Conservation (phyloP, 2,329 filamentous ascomycete species). For the Neofusicoccum parvum region DNA sequence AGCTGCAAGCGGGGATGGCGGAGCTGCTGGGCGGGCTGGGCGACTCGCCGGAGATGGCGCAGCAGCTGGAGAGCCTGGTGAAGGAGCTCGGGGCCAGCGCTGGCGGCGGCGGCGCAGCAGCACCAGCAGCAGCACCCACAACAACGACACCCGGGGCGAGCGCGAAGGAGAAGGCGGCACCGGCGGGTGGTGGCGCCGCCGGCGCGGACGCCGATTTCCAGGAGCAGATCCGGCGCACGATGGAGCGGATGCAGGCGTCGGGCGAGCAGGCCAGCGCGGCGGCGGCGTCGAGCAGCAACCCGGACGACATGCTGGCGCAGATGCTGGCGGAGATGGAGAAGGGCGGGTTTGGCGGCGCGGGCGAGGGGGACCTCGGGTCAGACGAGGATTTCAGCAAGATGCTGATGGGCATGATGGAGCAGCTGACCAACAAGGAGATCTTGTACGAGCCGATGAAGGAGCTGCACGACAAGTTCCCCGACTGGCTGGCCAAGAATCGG, state of each 20-base stretch:
- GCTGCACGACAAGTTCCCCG: constrained; percentile 86
- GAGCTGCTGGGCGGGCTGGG: constrained; percentile 74
- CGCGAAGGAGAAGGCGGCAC: constrained; percentile 21
- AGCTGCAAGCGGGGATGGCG: constrained; percentile 89
- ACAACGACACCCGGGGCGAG: neutral
- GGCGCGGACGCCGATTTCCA: constrained; percentile 73
- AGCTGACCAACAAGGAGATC: constrained; percentile 97
- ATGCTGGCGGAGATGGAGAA: constrained; percentile 86
- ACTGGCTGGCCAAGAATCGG: constrained; percentile 80
- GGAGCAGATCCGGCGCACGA: constrained; percentile 88
- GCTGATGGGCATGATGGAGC: constrained; percentile 98
- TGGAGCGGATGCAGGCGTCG: constrained; percentile 93
- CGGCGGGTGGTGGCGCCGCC: constrained; percentile 30
- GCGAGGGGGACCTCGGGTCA: constrained; percentile 47
- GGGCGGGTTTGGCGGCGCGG: constrained; percentile 57
- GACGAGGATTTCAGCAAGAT: constrained; percentile 94
- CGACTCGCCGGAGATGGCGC: constrained; percentile 65
- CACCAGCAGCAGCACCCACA: constrained; percentile 24
- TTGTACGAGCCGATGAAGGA: constrained; percentile 99
- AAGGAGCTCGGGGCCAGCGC: constrained; percentile 61
- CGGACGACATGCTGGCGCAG: constrained; percentile 84
- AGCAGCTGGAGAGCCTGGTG: constrained; percentile 77
- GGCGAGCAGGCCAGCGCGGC: constrained; percentile 80
- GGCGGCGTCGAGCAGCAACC: constrained; percentile 61
- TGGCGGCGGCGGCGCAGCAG: constrained; percentile 30